Conservation (phyloP, 2,329 filamentous ascomycete genomes). For the Clonostachys byssicola region DNA sequence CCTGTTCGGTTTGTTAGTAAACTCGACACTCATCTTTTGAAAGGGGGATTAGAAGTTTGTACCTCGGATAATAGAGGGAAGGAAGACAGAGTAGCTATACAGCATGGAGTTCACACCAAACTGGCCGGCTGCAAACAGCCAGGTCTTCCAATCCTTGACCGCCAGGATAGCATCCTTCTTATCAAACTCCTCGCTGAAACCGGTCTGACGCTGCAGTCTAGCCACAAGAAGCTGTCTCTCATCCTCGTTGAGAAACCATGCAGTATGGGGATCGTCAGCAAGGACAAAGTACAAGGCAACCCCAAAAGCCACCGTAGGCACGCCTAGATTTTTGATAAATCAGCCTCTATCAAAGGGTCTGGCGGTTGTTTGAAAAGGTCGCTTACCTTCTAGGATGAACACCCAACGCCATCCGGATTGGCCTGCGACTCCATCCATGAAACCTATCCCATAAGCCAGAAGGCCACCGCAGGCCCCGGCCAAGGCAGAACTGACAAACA, state of each 20-base stretch:
- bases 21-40: too few relatives aligned
- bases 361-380: conserved; percentile 27
- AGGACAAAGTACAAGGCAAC: conserved; percentile 3
- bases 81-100: conserved; percentile 51
- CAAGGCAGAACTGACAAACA: conserved; percentile 33
- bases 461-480: conserved; percentile 18
- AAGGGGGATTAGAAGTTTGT: neutral
- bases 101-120: conserved; percentile 1
- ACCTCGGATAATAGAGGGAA: conserved; percentile 57
- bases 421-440: conserved; percentile 49
- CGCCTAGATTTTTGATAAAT: conserved; percentile 25
- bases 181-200: conserved; percentile 23
- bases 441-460: conserved; percentile 22
- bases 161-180: conserved; percentile 58
- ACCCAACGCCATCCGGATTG: conserved; percentile 43
- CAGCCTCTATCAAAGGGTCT: too few relatives aligned
- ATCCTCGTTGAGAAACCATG: conserved; percentile 9
- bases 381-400: conserved; percentile 49
- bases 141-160: conserved; percentile 66
- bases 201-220: conserved; percentile 21
- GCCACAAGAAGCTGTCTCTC: conserved; percentile 16
- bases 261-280: conserved; percentile 10
- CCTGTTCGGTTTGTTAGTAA: neutral
- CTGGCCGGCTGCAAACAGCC: conserved; percentile 17
- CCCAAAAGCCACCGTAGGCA: conserved; percentile 23